Percentiles rank a stretch among this genome's conserved stretches.
These are phyloP conservation scores for Achaetomium macrosporum DNA, from an alignment of 2,329 filamentous ascomycete species.

Conservation along the genomic window DNA sequence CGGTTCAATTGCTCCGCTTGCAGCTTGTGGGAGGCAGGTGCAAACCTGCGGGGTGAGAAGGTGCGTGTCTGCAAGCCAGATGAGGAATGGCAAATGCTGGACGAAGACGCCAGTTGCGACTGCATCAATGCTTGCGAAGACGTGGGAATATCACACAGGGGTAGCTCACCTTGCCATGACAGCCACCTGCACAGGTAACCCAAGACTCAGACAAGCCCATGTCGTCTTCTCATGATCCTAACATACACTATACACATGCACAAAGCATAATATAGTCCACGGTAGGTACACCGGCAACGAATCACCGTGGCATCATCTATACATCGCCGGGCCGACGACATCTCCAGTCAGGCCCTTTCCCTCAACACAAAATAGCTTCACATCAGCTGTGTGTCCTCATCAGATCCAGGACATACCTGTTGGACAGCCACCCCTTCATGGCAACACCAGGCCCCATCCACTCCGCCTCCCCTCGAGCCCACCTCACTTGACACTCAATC, in stretches of 20 bases:
- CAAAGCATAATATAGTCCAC: conserved; percentile 22
- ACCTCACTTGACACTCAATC: background rate
- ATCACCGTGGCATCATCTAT: conserved; percentile 4
- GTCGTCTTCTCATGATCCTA: conserved; percentile 22
- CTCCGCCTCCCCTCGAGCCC: background rate
- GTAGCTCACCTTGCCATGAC: no score
- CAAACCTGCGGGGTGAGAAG: no score
- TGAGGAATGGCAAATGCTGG: no score
- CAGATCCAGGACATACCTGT: background rate
- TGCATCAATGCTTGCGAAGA: no score
- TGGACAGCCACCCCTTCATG: background rate
- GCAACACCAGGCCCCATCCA: background rate
- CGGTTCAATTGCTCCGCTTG: no score
- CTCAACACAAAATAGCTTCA: background rate
- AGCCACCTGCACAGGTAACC: no score
- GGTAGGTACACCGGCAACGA: conserved; percentile 6
- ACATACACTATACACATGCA: conserved; percentile 27
- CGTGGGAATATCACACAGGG: no score
- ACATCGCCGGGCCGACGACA: background rate
- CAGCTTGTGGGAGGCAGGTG: no score
- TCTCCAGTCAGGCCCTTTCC: background rate
- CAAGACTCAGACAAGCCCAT: background rate
- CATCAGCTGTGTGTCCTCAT: background rate
- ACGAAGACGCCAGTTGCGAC: no score
- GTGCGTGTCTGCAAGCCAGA: no score